phyloP scores from a whole-genome alignment of 139 green algal species.

The Tetradesmus obliquus region DNA sequence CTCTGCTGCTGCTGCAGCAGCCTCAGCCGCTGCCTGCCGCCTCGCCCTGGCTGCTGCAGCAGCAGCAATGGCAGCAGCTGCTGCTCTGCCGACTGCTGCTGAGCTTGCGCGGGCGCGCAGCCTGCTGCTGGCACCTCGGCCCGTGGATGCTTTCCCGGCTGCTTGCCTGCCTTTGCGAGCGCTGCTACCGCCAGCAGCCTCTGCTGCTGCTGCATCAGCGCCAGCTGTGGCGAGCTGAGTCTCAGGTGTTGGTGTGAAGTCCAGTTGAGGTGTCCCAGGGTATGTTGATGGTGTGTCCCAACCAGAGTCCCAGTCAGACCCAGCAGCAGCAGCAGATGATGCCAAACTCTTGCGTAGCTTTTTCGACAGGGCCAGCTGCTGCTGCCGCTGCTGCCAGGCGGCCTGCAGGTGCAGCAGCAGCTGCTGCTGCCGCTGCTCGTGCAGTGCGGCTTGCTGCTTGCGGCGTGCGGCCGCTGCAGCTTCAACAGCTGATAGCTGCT shows the following conservation, averaged over 20 bases:
- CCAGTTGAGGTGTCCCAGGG: background rate
- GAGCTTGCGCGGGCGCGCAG: background rate
- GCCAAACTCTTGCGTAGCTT: background rate
- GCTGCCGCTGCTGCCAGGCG: slow-evolving; percentile 18
- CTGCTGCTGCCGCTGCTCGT: slow-evolving; percentile 30
- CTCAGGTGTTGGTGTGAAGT: background rate
- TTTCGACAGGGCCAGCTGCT: slow-evolving; percentile 24
- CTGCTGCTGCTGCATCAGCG: background rate
- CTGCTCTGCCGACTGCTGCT: background rate
- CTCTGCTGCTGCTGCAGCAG: background rate
- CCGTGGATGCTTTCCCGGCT: background rate
- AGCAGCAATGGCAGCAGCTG: slow-evolving; percentile 37
- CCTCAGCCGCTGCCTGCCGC: slow-evolving; percentile 12
- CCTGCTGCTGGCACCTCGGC: slow-evolving; percentile 9
- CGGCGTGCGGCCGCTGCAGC: background rate
- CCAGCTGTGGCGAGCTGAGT: background rate
- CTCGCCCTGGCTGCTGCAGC: background rate
- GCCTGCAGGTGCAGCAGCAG: slow-evolving; percentile 15
- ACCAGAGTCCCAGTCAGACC: background rate
- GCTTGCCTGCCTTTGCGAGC: background rate
- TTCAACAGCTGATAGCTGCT: background rate
- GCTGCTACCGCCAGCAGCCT: background rate
- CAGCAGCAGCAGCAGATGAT: slow-evolving; percentile 6
- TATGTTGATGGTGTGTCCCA: slow-evolving; percentile 6
- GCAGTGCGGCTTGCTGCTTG: background rate